Conservation (phyloP, 768 basidiomycete species). For the Russula emetica region DNA sequence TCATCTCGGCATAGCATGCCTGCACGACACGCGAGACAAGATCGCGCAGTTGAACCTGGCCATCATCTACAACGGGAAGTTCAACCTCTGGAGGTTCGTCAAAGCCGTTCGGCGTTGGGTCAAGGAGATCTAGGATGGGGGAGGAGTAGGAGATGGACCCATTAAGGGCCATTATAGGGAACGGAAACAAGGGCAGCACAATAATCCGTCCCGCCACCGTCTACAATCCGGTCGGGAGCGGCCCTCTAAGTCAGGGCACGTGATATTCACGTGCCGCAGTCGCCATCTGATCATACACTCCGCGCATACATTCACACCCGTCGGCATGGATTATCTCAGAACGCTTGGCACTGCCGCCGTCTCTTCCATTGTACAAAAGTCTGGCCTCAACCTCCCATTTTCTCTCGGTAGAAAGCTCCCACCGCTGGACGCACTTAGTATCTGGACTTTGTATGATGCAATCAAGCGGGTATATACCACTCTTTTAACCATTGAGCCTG, state of each 20-base stretch:
- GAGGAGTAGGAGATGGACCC: conserved; percentile 18
- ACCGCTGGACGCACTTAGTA: conserved; percentile 58
- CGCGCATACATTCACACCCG: not conserved
- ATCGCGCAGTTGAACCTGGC: conserved; percentile 68
- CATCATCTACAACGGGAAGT: conserved; percentile 67
- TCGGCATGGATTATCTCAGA: conserved; percentile 73
- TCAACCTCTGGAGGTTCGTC: conserved; percentile 52
- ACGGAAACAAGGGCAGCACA: not conserved
- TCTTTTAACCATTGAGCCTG: conserved; percentile 17
- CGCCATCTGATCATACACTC: too few relatives aligned
- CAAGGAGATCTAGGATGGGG: conserved; percentile 22
- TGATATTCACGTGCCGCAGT: not conserved
- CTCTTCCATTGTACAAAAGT: conserved; percentile 87
- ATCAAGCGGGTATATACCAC: conserved; percentile 66
- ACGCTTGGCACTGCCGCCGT: conserved; percentile 82
- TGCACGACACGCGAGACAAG: conserved; percentile 73
- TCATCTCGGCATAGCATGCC: conserved; percentile 76
- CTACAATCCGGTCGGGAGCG: not conserved
- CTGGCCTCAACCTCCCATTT: conserved; percentile 87
- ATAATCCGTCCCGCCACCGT: not conserved
- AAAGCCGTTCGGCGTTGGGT: conserved; percentile 34
- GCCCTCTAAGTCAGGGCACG: not conserved
- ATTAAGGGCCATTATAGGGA: conserved; percentile 20
- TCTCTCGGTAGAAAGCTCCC: conserved; percentile 70
- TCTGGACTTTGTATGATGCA: conserved; percentile 86